Evolutionary conservation across 768 basidiomycete species (phyloP), one percentile per base, ranked within the genome.

Genomic region (Russula ochroleuca): DNA sequence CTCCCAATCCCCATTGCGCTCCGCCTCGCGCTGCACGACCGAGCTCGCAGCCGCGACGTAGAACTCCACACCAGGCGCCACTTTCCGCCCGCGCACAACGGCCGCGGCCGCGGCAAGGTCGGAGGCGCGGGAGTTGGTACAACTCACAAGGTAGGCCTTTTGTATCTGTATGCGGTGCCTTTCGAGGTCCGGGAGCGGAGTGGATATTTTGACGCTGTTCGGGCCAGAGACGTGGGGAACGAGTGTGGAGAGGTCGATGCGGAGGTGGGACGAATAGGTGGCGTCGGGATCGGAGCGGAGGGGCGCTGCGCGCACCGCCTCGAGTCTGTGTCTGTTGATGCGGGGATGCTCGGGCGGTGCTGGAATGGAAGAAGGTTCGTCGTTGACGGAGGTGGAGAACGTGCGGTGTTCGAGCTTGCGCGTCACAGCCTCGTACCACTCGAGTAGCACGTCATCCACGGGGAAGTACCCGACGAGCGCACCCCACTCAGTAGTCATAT

Each of bases 401-500:
- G 88, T 86, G 37, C 88, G 82, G 37, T 86, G 76, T 71, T 95
- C 90, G 47, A 89, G 79, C 74, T 86, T 91, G 66, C 79, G 80
- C 65, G 96, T 74, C 14, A 83, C 78, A 5, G 78, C 76, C 49
- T 92, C 88, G 73, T 98, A 99, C 95, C 95, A 99, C 31, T 83
- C 74, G 40, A 94, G 71, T 21, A 94, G 81, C 10, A 83, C 85
- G 21, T 85, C 80, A 71, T 99, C 97, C 6, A 92, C 87, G 0
- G 96, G 95, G 79, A 99, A 98, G 8, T 97, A 85, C 37, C 97
- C 97, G 9, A 85, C 94, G 2, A 99, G 83, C 2, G 97, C 97
- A 49, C 97, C 97, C 97, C 97, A 99, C 75, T 99, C 97, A 35
- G 97, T 98, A 6, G 97, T 98, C 97, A 98, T 99, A 75, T 99